Conservation (phyloP, 495 filamentous ascomycete genomes). For the Bathelium albidoporum region DNA sequence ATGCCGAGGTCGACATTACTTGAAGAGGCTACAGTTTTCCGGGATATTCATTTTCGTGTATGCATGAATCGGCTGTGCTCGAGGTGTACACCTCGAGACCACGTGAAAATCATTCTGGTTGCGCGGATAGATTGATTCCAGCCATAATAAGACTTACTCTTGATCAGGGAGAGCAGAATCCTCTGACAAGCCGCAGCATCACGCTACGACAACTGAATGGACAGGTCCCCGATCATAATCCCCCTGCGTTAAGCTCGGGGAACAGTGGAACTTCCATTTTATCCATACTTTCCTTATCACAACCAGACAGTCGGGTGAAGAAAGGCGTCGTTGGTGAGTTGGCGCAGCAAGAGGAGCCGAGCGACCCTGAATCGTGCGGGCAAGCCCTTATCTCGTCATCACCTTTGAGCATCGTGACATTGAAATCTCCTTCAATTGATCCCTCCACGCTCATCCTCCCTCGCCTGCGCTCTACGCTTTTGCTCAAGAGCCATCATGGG, state of each 20-base stretch:
- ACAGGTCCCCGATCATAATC: too few relatives aligned
- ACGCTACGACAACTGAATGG: too few relatives aligned
- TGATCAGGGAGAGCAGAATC: neutral
- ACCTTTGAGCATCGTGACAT: neutral
- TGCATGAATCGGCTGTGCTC: neutral
- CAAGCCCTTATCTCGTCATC: too few relatives aligned
- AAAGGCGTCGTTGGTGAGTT: too few relatives aligned
- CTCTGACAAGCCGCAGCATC: neutral
- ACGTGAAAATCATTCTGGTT: neutral
- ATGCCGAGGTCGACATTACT: neutral
- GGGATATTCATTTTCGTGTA: neutral
- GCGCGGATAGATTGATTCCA: neutral
- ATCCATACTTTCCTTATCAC: too few relatives aligned
- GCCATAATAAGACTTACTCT: neutral
- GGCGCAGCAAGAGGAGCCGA: too few relatives aligned
- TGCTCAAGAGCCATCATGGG: slow-evolving; percentile 21
- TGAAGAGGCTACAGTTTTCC: neutral
- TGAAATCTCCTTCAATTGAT: neutral
- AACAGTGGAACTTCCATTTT: too few relatives aligned
- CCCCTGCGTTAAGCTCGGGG: too few relatives aligned
- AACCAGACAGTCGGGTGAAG: too few relatives aligned
- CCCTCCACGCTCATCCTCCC: neutral
- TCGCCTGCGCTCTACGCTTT: neutral
- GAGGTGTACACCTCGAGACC: neutral
- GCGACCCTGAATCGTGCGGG: too few relatives aligned